Evolutionary conservation across 805 yeast species (phyloP).

Genomic region (Suhomyces emberorum): DNA sequence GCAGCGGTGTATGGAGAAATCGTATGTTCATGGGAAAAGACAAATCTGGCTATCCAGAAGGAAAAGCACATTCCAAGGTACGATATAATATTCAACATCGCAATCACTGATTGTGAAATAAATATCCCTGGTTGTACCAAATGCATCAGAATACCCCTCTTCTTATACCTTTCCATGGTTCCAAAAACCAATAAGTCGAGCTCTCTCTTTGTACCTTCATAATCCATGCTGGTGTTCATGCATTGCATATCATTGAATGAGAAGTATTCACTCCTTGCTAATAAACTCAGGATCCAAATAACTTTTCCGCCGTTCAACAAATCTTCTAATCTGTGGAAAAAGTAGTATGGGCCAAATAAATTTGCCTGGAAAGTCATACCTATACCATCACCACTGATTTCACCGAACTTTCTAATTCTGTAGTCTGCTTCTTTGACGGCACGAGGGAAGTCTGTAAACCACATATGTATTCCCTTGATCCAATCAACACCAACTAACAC

Average conservation of each 20-base stretch:
- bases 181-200: slow-evolving; percentile 81
- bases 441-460: slow-evolving; percentile 61
- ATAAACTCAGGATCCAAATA: slow-evolving; percentile 85
- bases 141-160: slow-evolving; percentile 59
- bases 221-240: slow-evolving; percentile 59
- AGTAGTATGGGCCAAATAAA: slow-evolving; percentile 92
- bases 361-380: slow-evolving; percentile 93
- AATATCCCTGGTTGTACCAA: slow-evolving; percentile 93
- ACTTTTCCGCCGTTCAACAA: slow-evolving; percentile 64
- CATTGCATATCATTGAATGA: slow-evolving; percentile 76
- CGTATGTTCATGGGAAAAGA: slow-evolving; percentile 88
- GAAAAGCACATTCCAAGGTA: slow-evolving; percentile 81
- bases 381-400: slow-evolving; percentile 69
- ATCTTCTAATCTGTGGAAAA: slow-evolving; percentile 63
- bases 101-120: slow-evolving; percentile 74
- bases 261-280: slow-evolving; percentile 72
- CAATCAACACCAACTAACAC: slow-evolving; percentile 86
- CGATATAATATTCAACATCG: slow-evolving; percentile 72
- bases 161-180: slow-evolving; percentile 50
- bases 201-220: slow-evolving; percentile 88
- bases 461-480: slow-evolving; percentile 69
- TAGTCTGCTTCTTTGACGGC: slow-evolving; percentile 89
- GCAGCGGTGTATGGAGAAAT: slow-evolving; percentile 89
- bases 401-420: slow-evolving; percentile 79
- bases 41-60: slow-evolving; percentile 76